Evolutionary conservation across 2,329 filamentous ascomycete species (phyloP), one percentile per base, ranked within the genome.

Genomic region (Venturia oleaginea): DNA sequence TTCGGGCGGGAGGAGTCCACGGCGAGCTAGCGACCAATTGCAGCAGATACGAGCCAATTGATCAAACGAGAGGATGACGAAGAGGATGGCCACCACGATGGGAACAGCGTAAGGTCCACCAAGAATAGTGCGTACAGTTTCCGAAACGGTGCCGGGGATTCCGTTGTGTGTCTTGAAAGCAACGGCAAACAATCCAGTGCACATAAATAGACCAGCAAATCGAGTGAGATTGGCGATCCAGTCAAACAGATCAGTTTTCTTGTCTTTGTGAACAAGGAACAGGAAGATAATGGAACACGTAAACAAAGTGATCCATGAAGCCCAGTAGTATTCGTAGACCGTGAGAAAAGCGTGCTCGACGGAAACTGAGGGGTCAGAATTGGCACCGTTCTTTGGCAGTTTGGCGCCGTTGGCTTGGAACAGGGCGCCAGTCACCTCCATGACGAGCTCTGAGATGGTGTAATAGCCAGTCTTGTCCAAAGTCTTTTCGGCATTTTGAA

Each of bases 231-330:
- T 62, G 22, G 61, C 38, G 17, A 62, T 0, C 38, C 43, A 62
- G 34, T 62, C 61, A 42, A 51, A 46, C n/a, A 62, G 15, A 27
- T 62, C 61, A 11, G 61, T 57, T 19, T 57, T 46, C 43, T 62
- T 62, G 40, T 62, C 32, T 37, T 51, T 46, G 42, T 46, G 61
- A 37, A 62, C 46, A 30, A 62, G 43, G 19, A 54, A 54, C n/a
- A 62, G 38, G 40, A 62, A 46, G 42, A 54, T 15, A 22, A 51
- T 38, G 24, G 32, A 62, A 27, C 61, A 62, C 4, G 42, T 17
- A 15, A 62, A n/a, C n/a, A 62, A 24, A 24, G 17, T 30, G 8
- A 54, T 37, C 38, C 38, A 42, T 11, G 61, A 46, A 22, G 40
- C 43, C 61, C 61, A 62, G 61, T 43, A 62, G 10, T 62, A 62